Evolutionary conservation across 257 asterid species (phyloP), one percentile per base, ranked within the genome.

Genomic region (Orobanche coerulescens): DNA sequence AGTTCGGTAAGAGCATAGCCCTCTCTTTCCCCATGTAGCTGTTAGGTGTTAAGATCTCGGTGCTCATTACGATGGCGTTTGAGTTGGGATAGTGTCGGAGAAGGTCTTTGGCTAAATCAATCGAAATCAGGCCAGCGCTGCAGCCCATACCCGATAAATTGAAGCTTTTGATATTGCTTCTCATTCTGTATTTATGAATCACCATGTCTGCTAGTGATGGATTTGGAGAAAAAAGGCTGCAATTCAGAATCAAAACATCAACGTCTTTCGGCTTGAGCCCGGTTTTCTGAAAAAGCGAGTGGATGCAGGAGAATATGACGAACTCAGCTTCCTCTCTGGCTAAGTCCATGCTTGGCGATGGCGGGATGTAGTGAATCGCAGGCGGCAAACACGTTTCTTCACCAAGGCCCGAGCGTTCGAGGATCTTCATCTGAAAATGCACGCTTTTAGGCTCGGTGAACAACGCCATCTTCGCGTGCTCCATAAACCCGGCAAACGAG

Each of bases 71-170:
- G 5, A 83, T 78, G 0, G 84, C 90, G 4, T 66, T 73, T 0
- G 87, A 80, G 34, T 80, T 69, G 0, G 87, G 87, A 25, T 80
- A 60, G 5, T 66, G 66, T 8, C 73, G 87, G 39, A 83, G 79
- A 3, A 83, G 76, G 36, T 83, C 90, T 6, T 73, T 73, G 0
- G 84, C 90, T 9, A 83, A 50, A 59, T 80, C 86, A n/a, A 83
- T 50, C 0, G 90, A 78, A 24, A 83, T 83, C 0, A 84, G 13
- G 2, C 85, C 80, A 0, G 91, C 91, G 18, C 84, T 81, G 47
- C 92, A 84, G 3, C 94, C 94, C 94, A 82, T 85, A 6, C 90
- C 90, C 2, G 94, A 85, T 0, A 85, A 64, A 16, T 82, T 85
- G 58, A 70, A 85, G 72, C 84, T 82, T 72, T 67, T 82, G 0